Base-by-base conservation (phyloP, 345 rosid genomes). In the Camelina neglecta region DNA sequence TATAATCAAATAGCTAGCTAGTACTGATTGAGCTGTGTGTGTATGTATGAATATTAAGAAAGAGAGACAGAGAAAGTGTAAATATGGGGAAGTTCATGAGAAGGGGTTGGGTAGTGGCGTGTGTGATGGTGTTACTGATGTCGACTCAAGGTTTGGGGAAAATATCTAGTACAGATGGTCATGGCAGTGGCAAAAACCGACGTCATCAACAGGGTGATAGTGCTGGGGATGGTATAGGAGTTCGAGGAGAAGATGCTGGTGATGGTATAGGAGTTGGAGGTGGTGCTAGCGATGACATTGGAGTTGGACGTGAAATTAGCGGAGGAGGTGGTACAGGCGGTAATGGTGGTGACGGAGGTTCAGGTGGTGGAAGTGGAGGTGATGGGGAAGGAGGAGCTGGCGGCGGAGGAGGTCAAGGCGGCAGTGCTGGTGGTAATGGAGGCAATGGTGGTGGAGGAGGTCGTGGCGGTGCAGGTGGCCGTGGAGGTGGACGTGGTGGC, bases 101-200 rank as follows among this genome's bases (percentile, higher is more conserved):
- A 51, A 65, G 51, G 71, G 82, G 55, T 68, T 60, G 57, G 79
- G 39, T 65, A 24, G 38, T 65, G 72, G 81, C 62, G 20, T 70
- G 60, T 58, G 61, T 65, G 24, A 71, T 47, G 64, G 4, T 63
- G 75, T 39, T 61, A 60, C 7, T 23, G 7, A 49, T 64, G 48
- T 70, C 62, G 24, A 39, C 48, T 44, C 76, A 63, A 47, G 81
- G 65, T 42, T 65, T 77, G 11, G 81, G 72, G 26, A 20, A 24
- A 11, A 20, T 68, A 23, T 62, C 15, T 4, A 38, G 13, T 35
- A 48, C 11, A 21, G n/a, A 12, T 64, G 24, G 36, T 63, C 48
- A 24, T 55, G 2, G 18, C n/a, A 26, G 4, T 13, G 29, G 44
- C 53, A 63, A 50, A 12, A 51, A 13, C 12, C 71, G 56, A 15